Conservation (phyloP, 192 early-diverging fungal species). For the Podila verticillata region DNA sequence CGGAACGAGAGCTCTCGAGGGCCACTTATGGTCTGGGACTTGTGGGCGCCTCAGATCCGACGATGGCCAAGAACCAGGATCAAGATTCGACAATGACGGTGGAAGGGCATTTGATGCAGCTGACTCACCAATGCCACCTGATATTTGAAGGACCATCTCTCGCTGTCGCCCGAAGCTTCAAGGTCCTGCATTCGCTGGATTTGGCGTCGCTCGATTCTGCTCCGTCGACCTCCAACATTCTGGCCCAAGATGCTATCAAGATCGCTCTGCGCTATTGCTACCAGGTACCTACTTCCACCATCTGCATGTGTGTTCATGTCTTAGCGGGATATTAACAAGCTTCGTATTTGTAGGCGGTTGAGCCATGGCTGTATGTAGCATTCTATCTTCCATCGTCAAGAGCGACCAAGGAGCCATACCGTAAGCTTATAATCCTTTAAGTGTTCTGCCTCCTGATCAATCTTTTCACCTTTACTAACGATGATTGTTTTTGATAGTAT, state of each 20-base stretch:
- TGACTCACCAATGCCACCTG: slow-evolving; percentile 9
- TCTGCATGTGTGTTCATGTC: too few species aligned
- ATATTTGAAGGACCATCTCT: slow-evolving; percentile 23
- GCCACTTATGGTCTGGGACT: slow-evolving; percentile 5
- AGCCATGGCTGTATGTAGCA: neutral
- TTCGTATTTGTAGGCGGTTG: too few species aligned
- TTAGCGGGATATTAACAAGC: too few species aligned
- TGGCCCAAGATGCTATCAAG: neutral
- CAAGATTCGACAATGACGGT: slow-evolving; percentile 1
- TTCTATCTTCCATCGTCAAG: neutral
- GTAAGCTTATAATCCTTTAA: neutral
- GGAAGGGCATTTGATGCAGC: slow-evolving; percentile 15
- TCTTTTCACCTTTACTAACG: neutral
- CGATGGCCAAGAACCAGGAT: neutral
- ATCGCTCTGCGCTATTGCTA: neutral
- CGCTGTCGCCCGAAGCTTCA: slow-evolving; percentile 21
- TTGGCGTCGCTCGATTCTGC: neutral
- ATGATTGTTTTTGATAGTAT: neutral
- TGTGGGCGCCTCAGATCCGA: neutral
- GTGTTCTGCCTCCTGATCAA: too few species aligned
- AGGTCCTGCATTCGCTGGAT: slow-evolving; percentile 4
- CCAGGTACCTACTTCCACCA: neutral
- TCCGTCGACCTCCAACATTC: neutral
- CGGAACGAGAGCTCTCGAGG: neutral
- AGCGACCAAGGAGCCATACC: neutral